A percentile compares a stretch with the other conserved stretches of the same genome.
Conservation (phyloP, 1,284 basidiomycete genomes). For the Cerioporus squamosus region DNA sequence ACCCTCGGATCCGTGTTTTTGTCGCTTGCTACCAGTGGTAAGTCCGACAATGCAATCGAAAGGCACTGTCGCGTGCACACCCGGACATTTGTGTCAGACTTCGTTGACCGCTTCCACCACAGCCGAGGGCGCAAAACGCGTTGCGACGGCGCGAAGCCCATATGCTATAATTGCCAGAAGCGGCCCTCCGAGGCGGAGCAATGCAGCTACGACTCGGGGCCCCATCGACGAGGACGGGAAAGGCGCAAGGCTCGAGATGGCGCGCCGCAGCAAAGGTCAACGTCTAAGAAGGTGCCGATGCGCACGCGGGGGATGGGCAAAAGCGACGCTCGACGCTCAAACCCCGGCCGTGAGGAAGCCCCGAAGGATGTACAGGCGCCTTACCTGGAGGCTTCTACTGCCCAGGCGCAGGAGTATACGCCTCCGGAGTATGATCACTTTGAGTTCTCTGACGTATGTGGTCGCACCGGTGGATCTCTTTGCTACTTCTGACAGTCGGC, state of each 20-base stretch:
- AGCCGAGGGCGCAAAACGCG: constrained; percentile 78
- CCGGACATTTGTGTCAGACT: no score
- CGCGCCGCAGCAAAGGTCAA: constrained; percentile 21
- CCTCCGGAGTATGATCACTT: not conserved
- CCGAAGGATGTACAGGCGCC: no score
- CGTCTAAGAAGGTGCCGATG: no score
- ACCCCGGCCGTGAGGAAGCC: no score
- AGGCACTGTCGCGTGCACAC: no score
- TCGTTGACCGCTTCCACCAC: not conserved
- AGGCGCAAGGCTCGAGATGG: constrained; percentile 44
- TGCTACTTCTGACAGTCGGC: not conserved
- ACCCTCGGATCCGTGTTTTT: constrained; percentile 22
- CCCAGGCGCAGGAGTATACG: no score
- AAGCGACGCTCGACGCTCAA: no score
- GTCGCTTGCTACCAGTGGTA: constrained; percentile 24
- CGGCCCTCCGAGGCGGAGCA: constrained; percentile 39
- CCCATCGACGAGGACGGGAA: constrained; percentile 76
- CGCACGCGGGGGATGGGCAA: no score
- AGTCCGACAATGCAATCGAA: not conserved
- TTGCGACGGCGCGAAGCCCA: constrained; percentile 76
- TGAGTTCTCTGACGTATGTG: constrained; percentile 4
- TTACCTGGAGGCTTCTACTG: no score
- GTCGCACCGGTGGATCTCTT: no score
- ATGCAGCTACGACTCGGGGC: constrained; percentile 61
- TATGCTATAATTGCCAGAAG: constrained; percentile 67